Evolutionary conservation across 2,329 filamentous ascomycete species (phyloP), one percentile per base, ranked within the genome.

Genomic region (Pseudogymnoascus sp.): DNA sequence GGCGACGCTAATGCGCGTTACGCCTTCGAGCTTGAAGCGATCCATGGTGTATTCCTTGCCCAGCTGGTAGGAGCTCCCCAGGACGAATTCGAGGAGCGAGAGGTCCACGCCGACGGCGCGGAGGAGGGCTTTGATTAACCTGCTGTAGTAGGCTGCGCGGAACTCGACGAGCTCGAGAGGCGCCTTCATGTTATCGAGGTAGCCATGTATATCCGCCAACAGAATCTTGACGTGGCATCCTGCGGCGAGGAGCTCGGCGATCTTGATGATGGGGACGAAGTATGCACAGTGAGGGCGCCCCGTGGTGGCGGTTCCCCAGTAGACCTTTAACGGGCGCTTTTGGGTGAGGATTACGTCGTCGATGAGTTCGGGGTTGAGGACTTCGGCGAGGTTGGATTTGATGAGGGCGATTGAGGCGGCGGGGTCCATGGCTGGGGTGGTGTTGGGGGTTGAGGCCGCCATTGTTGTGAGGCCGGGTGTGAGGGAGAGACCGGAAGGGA

Each of bases 281-380:
- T 96, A 96, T 69, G 91, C 93, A 74, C 86, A 90, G 76, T 97
- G 93, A 63, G 92, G 92, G 65, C 87, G 83, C n/a, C 91, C 91
- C 0, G 91, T 96, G 14, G 91, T 91, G 16, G 90, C 90, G 40
- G 89, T 93, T 45, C 89, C 84, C 91, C 90, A 96, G 85, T 96
- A 96, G 75, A 96, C 85, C 74, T 86, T 88, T 61, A 90, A 82
- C 62, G 86, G 84, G 57, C 87, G 83, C 62, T 90, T 86, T 74
- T 90, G 82, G 65, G 85, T 85, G 68, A 88, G 76, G 67, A 93
- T 82, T 54, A 86, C 78, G 72, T 85, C 81, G 74, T 92, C 85
- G 73, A 95, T 89, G 67, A 96, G 91, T 73, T 96, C 91, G 23
- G 86, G 86, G 73, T 95, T 93, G 66, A 96, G 83, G 60, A 91